A percentile compares a stretch with the other conserved stretches of the same genome.
Conservation (phyloP, 331 rosid genomes). For the Malus hybrid region DNA sequence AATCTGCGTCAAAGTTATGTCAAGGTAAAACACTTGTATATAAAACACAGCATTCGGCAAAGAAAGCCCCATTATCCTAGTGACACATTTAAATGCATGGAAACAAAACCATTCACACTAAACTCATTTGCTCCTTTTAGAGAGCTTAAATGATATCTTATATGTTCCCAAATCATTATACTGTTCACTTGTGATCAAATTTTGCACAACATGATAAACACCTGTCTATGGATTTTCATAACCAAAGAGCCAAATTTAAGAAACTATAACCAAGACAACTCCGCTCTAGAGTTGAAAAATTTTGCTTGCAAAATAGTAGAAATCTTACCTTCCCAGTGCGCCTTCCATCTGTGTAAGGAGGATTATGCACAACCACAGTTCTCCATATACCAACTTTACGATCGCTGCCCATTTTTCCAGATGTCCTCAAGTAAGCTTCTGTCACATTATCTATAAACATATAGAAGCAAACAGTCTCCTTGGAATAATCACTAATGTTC, state of each 20-base stretch:
- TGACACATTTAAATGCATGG: neutral
- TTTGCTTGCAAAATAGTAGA: neutral
- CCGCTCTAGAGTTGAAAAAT: neutral
- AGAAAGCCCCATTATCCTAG: neutral
- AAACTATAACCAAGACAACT: neutral
- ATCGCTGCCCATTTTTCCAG: constrained; percentile 46
- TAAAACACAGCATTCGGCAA: neutral
- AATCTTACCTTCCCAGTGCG: constrained; percentile 81
- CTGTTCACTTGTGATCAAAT: neutral
- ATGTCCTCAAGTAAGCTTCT: constrained; percentile 44
- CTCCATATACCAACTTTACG: constrained; percentile 85
- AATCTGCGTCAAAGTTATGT: neutral
- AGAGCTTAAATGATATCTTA: neutral
- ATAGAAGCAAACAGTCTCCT: constrained; percentile 72
- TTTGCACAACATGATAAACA: neutral
- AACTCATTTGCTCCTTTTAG: neutral
- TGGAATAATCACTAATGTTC: constrained; percentile 60
- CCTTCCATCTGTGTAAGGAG: constrained; percentile 71
- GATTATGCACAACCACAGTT: constrained; percentile 56
- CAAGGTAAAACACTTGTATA: neutral
- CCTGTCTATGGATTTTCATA: neutral
- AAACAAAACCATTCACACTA: neutral
- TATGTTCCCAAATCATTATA: neutral
- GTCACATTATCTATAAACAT: constrained; percentile 82
- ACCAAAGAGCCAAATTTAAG: neutral